Evolutionary conservation across 1,284 basidiomycete species (phyloP), one percentile per base, ranked within the genome.

Genomic region (Papiliotrema nemorosa): DNA sequence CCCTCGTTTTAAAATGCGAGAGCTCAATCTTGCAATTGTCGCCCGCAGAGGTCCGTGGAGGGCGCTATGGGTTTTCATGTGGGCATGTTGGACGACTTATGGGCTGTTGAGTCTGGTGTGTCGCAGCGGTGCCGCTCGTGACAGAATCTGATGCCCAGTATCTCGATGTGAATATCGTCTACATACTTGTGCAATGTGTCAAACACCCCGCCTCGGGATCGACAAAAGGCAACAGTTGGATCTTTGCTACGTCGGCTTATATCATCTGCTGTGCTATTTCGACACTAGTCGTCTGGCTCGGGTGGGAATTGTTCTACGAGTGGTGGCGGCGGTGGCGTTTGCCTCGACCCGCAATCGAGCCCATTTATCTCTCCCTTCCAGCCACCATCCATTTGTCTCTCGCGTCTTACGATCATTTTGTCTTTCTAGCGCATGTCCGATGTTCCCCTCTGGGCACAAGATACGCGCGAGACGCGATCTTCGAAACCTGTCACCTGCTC

Each of bases 321-420:
- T 90, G 88, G 69, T 80, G 80, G 59, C 78, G 88, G 51, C 77
- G 86, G 53, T 91, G 89, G 89, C 81, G 88, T 58, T 78, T 85
- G 61, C 86, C 84, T 70, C 86, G 87, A 38, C 89, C 89, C 1
- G 76, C 83, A 18, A 84, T 91, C 53, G 78, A 86, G 45, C 86
- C 87, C 6, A 82, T 92, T 54, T 90, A 90, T 71, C 77, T 88
- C 47, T 90, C 88, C 2, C 79, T 87, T 1, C 78, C 87, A 5
- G 87, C 82, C 4, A 85, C 83, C 74, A 84, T 82, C 64, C 78
- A 85, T 51, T 84, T 82, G 25, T 81, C 81, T 34, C 81, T 91
- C 76, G 79, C 82, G 3, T 90, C 87, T 9, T 91, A 85, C 74
- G 80, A 81, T 50, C 83, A 85, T 73, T 91, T 89, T 69, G 86